Percentiles rank a stretch among this genome's conserved stretches.
phyloP scores from a whole-genome alignment of 176 grass and related monocot species.

The Ananas comosus region DNA sequence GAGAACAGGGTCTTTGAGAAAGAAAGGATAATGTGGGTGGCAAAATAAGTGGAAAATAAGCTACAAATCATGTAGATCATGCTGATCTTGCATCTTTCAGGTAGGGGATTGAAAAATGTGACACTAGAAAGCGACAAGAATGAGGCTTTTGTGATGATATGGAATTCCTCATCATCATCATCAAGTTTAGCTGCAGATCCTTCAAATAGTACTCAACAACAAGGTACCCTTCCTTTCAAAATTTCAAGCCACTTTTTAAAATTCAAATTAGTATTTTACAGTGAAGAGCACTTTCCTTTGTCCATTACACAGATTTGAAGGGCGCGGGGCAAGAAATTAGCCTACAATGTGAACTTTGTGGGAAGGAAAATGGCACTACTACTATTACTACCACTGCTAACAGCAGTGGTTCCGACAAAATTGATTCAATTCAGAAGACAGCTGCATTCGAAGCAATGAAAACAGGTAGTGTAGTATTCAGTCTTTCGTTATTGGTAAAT shows the following conservation, averaged over 20 bases:
- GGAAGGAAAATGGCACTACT: not conserved
- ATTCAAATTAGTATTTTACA: no score
- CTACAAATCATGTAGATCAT: no score
- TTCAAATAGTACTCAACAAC: not conserved
- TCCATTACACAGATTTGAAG: slow-evolving; percentile 6
- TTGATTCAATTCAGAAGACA: slow-evolving; percentile 1
- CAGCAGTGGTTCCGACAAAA: not conserved
- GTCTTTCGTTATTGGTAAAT: not conserved
- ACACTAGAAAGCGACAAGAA: no score
- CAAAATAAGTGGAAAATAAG: no score
- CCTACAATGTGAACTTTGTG: not conserved
- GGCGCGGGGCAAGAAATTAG: slow-evolving; percentile 6
- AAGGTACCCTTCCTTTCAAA: not conserved
- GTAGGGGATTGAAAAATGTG: no score
- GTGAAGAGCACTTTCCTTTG: not conserved
- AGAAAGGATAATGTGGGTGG: no score
- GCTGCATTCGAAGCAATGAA: not conserved
- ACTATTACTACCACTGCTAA: not conserved
- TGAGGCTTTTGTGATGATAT: no score
- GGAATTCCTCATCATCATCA: not conserved
- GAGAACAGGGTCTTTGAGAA: no score
- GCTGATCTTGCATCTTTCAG: no score
- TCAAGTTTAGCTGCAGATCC: not conserved
- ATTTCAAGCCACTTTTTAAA: not conserved
- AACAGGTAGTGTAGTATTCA: not conserved